Conservation (phyloP, 2,329 filamentous ascomycete species). For the Fusarium devonianum region DNA sequence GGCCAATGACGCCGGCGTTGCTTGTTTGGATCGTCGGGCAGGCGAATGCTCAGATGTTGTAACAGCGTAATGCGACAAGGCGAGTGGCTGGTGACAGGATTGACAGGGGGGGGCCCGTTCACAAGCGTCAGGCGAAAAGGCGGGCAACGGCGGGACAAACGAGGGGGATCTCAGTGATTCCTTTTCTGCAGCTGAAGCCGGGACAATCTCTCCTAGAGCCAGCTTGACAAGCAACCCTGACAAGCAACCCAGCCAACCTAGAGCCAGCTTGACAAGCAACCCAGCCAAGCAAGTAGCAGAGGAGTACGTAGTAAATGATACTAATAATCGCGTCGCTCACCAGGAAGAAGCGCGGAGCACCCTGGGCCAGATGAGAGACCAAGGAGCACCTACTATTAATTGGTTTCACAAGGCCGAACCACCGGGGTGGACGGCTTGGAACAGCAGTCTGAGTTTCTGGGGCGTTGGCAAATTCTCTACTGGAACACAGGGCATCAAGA, state of each 20-base stretch:
- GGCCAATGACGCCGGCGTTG: slow-evolving; percentile 39
- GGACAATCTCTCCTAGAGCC: no score
- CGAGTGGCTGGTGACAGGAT: slow-evolving; percentile 28
- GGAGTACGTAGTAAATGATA: no score
- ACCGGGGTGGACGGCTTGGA: no score
- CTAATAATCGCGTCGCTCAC: slow-evolving; percentile 17
- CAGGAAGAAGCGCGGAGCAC: slow-evolving; percentile 15
- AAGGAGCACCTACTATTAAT: no score
- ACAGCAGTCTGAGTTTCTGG: no score
- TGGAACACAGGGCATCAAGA: neutral
- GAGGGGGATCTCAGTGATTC: slow-evolving; percentile 24
- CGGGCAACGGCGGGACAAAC: slow-evolving; percentile 23
- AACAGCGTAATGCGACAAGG: slow-evolving; percentile 27
- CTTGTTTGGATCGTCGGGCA: slow-evolving; percentile 39
- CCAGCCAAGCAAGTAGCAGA: no score
- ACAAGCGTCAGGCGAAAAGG: slow-evolving; percentile 26
- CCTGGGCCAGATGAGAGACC: neutral
- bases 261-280: no score
- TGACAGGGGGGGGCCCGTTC: slow-evolving; percentile 31
- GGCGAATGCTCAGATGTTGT: slow-evolving; percentile 39
- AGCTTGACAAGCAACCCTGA: no score
- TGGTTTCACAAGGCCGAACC: no score
- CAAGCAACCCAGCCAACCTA: no score
- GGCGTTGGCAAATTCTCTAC: neutral
- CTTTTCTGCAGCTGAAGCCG: slow-evolving; percentile 4